Base-by-base conservation (phyloP, 2,329 filamentous ascomycete genomes). In the Botrytis hyacinthi region DNA sequence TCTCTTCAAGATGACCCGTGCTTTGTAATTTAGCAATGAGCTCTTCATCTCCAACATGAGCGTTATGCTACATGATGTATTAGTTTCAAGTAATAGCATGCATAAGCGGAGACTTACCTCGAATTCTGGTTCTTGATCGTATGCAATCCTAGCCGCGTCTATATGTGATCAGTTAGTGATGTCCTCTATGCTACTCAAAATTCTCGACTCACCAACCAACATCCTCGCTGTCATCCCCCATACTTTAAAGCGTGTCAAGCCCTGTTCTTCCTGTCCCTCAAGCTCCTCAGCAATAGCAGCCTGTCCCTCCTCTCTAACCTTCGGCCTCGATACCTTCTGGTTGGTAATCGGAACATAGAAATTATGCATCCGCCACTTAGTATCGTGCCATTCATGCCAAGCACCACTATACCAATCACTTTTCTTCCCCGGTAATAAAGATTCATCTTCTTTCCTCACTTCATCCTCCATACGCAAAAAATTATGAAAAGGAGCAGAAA, bases 191-290 rank as follows among this genome's bases (percentile, higher is more conserved):
- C 18, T 18, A 29, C 18, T 10, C n/a, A 16, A 44, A 63, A 29
- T 42, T 71, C 26, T 51, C 20, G 22, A 70, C 72, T 70, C 35
- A 73, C 72, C 72, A 8, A 98, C 93, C 72, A 98, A 82, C 72
- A 98, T 95, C 70, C 94, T 86, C 4, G 94, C 95, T 71, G 95
- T 98, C 93, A 98, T 95, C 26, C 95, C 95, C 88, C 95, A 98
- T 7, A 98, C 94, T 77, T 92, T 90, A 83, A 96, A 97, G 54
- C 92, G 86, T 60, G 84, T 84, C 62, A 86, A 77, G 16, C 81
- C 79, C 6, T 82, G 80, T 18, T 83, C 81, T 74, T 86, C 83
- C 75, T 84, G 84, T 76, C 87, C 84, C 73, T 88, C 84, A 26
- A 87, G 78, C 75, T 82, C 79, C 74, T 84, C 83, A 5, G 82